phyloP scores from a whole-genome alignment of 768 basidiomycete species.

The Lentinus tigrinus region DNA sequence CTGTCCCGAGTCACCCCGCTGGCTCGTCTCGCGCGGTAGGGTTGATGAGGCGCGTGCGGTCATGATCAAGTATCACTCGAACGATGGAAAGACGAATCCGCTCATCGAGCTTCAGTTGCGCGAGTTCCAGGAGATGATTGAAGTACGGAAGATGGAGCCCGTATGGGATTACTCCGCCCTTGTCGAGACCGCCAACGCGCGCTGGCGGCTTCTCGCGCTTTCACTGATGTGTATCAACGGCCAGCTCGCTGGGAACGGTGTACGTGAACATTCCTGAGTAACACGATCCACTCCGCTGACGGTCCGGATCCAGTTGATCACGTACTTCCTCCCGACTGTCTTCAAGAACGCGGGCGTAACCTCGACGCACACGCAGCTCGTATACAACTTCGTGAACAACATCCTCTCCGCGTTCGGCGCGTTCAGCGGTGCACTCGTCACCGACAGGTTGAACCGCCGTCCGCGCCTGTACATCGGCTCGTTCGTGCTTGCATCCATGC shows the following conservation, averaged over 20 bases:
- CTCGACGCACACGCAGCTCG: background rate
- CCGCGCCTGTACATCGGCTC: conserved; percentile 1
- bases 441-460: conserved; percentile 3
- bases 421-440: background rate
- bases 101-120: conserved; percentile 12
- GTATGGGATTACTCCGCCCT: background rate
- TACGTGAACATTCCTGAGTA: background rate
- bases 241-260: conserved; percentile 4
- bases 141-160: conserved; percentile 1
- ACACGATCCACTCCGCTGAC: background rate
- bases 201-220: background rate
- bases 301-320: conserved; percentile 6
- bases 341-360: background rate
- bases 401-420: conserved; percentile 9
- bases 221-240: conserved; percentile 1
- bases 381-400: conserved; percentile 14
- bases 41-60: conserved; percentile 10
- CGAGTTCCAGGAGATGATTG: conserved; percentile 11
- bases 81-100: conserved; percentile 1
- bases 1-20: conserved; percentile 15
- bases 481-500: background rate
- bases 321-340: conserved; percentile 11
- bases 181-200: background rate
- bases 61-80: conserved; percentile 6
- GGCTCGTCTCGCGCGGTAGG: conserved; percentile 12